Evolutionary conservation across 1,284 basidiomycete species (phyloP), one percentile per base, ranked within the genome.

Genomic region (Phlebopus sp.): DNA sequence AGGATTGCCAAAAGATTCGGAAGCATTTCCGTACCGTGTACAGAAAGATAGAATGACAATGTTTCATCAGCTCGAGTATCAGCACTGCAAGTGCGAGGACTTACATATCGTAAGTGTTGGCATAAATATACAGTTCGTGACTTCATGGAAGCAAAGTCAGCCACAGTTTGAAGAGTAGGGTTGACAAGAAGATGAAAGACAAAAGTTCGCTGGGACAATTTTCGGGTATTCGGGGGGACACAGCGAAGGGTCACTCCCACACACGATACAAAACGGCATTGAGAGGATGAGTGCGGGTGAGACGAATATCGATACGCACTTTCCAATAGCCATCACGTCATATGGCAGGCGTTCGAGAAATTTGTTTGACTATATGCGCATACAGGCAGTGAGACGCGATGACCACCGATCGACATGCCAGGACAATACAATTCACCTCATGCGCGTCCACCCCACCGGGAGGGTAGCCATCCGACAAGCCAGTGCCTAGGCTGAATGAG

Each of bases 81-180:
- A 29, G 27, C 8, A 4, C 27, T 11, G 27, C 10, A 11, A 29
- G 10, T 11, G 27, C 9, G 27, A 29, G 27, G 2, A 67, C 73
- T 48, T 66, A 86, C 78, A 91, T 86, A 64, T 92, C 88, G 38
- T 82, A 75, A 0, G 90, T 80, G 59, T 89, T 79, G 4, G 71
- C 76, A 62, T 92, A 92, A 52, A 81, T 75, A 69, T 94, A 95
- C 30, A 95, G 69, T 69, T 95, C 92, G 59, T 95, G 92, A 59
- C 84, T 85, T 37, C 41, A 18, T 17, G 30, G 47, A 11, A 11
- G 27, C 10, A 44, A 40, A 46, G 52, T 55, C 30, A 18, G 46
- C 13, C 10, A 11, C 39, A 29, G n/a, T 6, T 25, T 5, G 8
- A 29, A 29, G 9, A 8, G 9, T 2, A 29, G 27, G 7, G 27